Conservation (phyloP, 331 rosid genomes). For the Spiraea crenata region DNA sequence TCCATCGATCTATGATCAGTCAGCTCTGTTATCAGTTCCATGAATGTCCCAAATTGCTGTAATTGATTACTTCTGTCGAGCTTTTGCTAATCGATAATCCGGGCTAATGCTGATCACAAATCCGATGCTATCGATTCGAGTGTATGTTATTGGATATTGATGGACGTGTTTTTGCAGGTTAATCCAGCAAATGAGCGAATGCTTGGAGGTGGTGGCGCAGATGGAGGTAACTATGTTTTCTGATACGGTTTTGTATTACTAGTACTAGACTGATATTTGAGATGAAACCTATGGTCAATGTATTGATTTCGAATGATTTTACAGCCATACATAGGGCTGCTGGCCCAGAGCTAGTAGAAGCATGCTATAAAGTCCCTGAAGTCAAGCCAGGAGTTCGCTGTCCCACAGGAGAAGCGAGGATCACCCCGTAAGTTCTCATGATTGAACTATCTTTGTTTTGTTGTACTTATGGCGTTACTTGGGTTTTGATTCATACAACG, state of each 20-base stretch:
- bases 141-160: background rate
- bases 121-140: background rate
- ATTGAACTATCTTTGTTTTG: background rate
- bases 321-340: constrained; percentile 86
- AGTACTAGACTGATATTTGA: background rate
- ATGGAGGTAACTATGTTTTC: constrained; percentile 60
- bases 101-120: background rate
- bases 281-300: background rate
- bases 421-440: constrained; percentile 57
- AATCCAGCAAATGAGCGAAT: constrained; percentile 89
- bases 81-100: background rate
- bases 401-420: constrained; percentile 89
- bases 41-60: background rate
- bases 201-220: constrained; percentile 98
- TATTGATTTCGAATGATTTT: constrained; percentile 3
- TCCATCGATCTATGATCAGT: too few relatives aligned
- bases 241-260: background rate
- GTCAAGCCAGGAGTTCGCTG: constrained; percentile 72
- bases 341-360: constrained; percentile 72
- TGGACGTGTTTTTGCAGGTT: constrained; percentile 43
- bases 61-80: background rate
- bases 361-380: constrained; percentile 69
- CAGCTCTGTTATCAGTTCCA: background rate
- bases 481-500: background rate
- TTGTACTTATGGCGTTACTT: background rate